Base-by-base conservation (phyloP, 2,329 filamentous ascomycete genomes). In the Cercospora sesami region DNA sequence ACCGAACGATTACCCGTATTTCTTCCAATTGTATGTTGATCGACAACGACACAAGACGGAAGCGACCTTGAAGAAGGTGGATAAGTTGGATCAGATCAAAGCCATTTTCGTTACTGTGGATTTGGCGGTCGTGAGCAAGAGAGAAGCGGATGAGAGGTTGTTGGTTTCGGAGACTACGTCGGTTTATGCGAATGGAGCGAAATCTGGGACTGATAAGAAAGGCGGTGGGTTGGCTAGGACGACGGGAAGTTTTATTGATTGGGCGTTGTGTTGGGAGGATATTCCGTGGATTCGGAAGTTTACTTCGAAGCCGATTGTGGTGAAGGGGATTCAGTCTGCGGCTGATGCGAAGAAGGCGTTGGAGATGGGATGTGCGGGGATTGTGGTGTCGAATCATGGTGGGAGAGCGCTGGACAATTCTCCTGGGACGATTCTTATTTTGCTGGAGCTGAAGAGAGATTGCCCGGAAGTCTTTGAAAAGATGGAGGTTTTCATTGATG, bases 21-120 rank as follows among this genome's bases (percentile, higher is more conserved):
- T 88, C 79, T 88, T 87, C 73, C 87, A 90, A 74, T 79, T 90
- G 6, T 90, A 90, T 71, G 85, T 89, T 45, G 83, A 89, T 76
- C 85, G 84, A 71, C 80, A 87, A 66, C 80, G 86, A 0, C 66
- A 76, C 4, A 85, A 86, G 67, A 86, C 86, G 2, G 83, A 84
- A 68, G 79, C 79, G 1, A 75, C 88, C 2, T 75, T 90, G 2
- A 75, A 73, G 18, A 76, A 82, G n/a, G 82, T 86, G 0, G 80
- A 82, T 9, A 74, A 77, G 16, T 75, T 81, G 5, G 82, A 84
- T 0, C 76, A 78, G 63, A 80, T 85, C 14, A 83, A 83, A 67
- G 87, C 82, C 2, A 78, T 89, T 4, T 86, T 89, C 67, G 79
- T 89, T 3, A 90, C 87, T 0, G 83, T 87, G 2, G 87, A 90